Evolutionary conservation across 2,329 filamentous ascomycete species (phyloP), one percentile per base, ranked within the genome.

Genomic region (Fusarium chuoi): DNA sequence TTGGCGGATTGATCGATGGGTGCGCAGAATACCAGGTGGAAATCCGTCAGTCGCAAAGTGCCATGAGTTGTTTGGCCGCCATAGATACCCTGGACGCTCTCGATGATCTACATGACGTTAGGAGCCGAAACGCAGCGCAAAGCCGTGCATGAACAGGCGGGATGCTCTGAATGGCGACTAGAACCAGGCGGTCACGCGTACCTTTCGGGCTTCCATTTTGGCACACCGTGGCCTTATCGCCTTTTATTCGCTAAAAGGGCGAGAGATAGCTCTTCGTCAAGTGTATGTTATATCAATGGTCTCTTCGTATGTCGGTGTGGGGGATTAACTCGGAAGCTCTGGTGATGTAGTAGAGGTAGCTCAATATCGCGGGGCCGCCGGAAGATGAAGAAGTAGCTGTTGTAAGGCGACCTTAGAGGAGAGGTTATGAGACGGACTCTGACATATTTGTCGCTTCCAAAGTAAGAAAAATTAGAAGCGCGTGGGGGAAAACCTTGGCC

Each of bases 1-100:
- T 54, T 68, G 42, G 54, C 65, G 63, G 75, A 77, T 73, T 79
- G 81, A 52, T 79, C 83, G 55, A 78, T 79, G 46, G 84, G 86
- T 46, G 82, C 86, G 73, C 82, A 86, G 78, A 89, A 89, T 62
- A 89, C 84, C 70, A 89, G 85, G 81, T 93, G 91, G 81, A 89
- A 90, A 78, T 90, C 86, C 71, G 89, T 90, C 63, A 92, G 84
- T 77, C 90, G 88, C 60, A 92, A 83, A 68, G 87, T 89, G 70
- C 89, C 89, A 30, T 83, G 83, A 38, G 87, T 87, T 58, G 86
- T 86, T 74, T 89, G 86, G 78, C 90, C 90, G 61, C 87, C 86
- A 72, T 89, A 87, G 73, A 91, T 86, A 78, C 89, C 88, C 72
- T 90, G 87, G 64, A 92, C 89, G 80, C 89, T 83, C 70, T 93